Base-by-base conservation (phyloP, 331 rosid species). In the Malus hybrid region DNA sequence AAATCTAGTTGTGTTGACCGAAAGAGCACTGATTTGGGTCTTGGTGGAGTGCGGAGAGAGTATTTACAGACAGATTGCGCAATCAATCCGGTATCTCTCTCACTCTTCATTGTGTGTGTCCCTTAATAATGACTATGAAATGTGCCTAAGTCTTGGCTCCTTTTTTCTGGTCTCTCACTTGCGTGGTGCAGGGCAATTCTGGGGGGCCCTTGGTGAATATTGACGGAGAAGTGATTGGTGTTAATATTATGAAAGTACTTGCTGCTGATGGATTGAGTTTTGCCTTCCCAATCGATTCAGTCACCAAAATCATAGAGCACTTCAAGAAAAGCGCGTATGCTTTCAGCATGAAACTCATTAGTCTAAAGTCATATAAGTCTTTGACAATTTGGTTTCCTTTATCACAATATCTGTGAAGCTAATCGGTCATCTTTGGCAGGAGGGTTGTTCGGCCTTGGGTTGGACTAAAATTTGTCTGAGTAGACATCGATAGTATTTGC, bases 391-490 rank as follows among this genome's bases (percentile, higher is more conserved):
- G 65, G 46, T 16, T 75, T 52, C 5, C 8, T 64, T 15, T 7
- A 16, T 32, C n/a, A n/a, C n/a, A 29, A 15, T 1, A 14, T 31
- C 24, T 10, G 11, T 15, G 31, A 76, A 60, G 63, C 32, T 67
- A 22, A 19, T 79, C 20, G 27, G 61, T 69, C 32, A 65, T 79
- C 67, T 80, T 82, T 2, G 52, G 75, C 88, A 94, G 97, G 89
- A 92, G 96, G 80, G 97, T 94, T 78, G 73, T 94, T 68, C 86
- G 98, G 28, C 97, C 98, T 50, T 94, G 97, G 97, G 93, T 91
- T 73, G 98, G 98, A 67, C 54, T 94, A 76, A 91, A 88, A 36
- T 36, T 36, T 36, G 42, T 15, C 19, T 15, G 56, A 4, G 19
- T 50, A 4, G n/a, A 50, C 16, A 5, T 50, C 56, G 16, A 12